Evolutionary conservation across 2,329 filamentous ascomycete genomes (phyloP).

Genomic region (Leptographium radiaticola): DNA sequence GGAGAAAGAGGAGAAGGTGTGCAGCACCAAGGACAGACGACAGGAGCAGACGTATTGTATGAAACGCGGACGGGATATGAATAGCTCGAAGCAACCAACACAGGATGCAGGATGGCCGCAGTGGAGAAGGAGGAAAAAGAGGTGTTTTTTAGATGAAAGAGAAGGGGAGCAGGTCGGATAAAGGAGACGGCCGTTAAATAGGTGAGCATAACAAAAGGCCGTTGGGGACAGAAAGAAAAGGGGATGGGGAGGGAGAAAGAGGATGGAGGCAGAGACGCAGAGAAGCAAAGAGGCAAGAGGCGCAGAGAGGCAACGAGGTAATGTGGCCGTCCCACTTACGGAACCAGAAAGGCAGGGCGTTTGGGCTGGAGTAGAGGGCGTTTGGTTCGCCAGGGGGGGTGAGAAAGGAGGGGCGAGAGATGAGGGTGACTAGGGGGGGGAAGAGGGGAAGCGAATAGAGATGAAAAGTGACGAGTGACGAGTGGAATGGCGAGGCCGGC

Average conservation of each 20-base stretch:
- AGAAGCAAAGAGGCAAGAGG: background rate
- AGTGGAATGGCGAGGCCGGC: no score
- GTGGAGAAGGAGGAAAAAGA: background rate
- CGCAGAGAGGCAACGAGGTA: background rate
- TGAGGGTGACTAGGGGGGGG: background rate
- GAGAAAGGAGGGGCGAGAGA: background rate
- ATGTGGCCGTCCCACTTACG: background rate
- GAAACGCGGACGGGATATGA: background rate
- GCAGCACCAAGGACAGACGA: background rate
- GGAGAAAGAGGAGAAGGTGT: no score
- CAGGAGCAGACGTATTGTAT: background rate
- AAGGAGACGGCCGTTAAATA: background rate
- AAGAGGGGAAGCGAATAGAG: no score
- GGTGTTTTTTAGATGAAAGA: background rate
- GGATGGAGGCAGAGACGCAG: background rate
- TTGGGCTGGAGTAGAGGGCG: slow-evolving; percentile 3
- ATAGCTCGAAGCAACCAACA: background rate
- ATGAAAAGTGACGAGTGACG: no score
- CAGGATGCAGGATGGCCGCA: background rate
- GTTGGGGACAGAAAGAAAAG: background rate
- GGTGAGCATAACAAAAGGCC: background rate
- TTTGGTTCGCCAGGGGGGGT: slow-evolving; percentile 1
- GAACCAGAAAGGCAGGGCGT: slow-evolving; percentile 4
- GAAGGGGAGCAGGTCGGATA: background rate
- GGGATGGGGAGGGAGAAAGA: background rate